Evolutionary conservation across 805 yeast genomes (phyloP).

Genomic region (Nakazawaea ernobii): DNA sequence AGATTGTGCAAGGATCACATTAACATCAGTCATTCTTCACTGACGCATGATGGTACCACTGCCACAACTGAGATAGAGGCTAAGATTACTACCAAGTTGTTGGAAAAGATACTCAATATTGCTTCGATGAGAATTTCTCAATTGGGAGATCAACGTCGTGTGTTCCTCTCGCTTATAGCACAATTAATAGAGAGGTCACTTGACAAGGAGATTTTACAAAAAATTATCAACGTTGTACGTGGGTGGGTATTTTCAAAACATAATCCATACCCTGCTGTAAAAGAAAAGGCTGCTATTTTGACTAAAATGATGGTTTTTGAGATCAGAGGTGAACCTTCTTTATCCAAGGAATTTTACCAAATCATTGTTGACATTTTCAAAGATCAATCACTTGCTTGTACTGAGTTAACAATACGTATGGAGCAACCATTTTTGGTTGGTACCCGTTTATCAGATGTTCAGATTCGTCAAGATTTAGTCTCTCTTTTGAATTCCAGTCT

Average conservation of each 20-base stretch:
- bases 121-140: conserved; percentile 76
- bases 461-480: conserved; percentile 74
- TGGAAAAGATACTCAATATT: conserved; percentile 72
- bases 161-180: conserved; percentile 79
- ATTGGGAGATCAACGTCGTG: conserved; percentile 91
- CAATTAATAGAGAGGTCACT: conserved; percentile 85
- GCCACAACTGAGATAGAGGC: conserved; percentile 58
- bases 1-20: conserved; percentile 86
- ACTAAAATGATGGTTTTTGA: conserved; percentile 94
- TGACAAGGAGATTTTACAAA: conserved; percentile 67
- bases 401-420: conserved; percentile 89
- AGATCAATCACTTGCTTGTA: conserved; percentile 66
- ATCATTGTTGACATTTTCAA: conserved; percentile 85
- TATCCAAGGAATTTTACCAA: conserved; percentile 74
- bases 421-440: conserved; percentile 97
- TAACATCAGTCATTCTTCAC: conserved; percentile 28
- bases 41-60: conserved; percentile 11
- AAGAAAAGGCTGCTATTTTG: conserved; percentile 92
- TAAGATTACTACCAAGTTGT: conserved; percentile 66
- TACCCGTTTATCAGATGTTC: conserved; percentile 73
- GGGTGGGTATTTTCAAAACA: conserved; percentile 83
- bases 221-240: conserved; percentile 72
- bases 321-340: conserved; percentile 73
- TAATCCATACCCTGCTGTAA: conserved; percentile 87
- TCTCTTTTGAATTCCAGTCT: conserved; percentile 69